Base-by-base conservation (phyloP, 2,329 filamentous ascomycete species). In the Aureobasidium sp. region DNA sequence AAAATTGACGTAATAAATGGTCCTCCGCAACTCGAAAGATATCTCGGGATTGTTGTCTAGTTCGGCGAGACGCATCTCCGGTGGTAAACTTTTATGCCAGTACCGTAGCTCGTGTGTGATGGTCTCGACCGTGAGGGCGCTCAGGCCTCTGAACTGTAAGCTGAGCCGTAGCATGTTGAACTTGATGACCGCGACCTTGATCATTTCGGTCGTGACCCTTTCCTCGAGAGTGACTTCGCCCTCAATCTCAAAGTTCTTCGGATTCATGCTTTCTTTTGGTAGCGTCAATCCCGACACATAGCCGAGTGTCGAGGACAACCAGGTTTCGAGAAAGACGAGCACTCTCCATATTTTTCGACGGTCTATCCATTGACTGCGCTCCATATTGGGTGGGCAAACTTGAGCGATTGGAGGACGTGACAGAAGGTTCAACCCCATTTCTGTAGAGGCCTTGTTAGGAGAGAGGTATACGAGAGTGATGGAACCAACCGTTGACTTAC, bases 291-390 rank as follows among this genome's bases (percentile, higher is more conserved):
- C 45, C 19, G 47, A 54, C 1, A 60, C 43, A 25, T 47, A 60
- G 17, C 58, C 58, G 23, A 60, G 49, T 31, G 58, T 60, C 19
- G 58, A 54, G 17, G 58, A 54, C 4, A 60, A 27, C 58, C 58
- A 60, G 50, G 19, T 47, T 13, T 55, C 47, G 21, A 60, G 46
- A 4, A 60, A 60, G 2, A 60, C 25, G 7, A 60, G 31, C 5
- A 51, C 42, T 55, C 58, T 27, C 58, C 58, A 60, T 13, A 38
- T 43, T 46, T 55, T 60, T 11, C 50, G 29, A 7, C 23, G 23
- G 9, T 55, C 49, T 8, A 25, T 31, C 58, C 58, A 60, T n/a
- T 53, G 21, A n/a, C 37, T 31, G 3, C 58, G 38, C 3, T 38
- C 25, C 37, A 60, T 47, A 11, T 33, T 35, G 4, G 31, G 17